Percentiles rank a stretch among this genome's conserved stretches.
Conservation (phyloP, 495 filamentous ascomycete genomes). For the Rhypophila decipiens region DNA sequence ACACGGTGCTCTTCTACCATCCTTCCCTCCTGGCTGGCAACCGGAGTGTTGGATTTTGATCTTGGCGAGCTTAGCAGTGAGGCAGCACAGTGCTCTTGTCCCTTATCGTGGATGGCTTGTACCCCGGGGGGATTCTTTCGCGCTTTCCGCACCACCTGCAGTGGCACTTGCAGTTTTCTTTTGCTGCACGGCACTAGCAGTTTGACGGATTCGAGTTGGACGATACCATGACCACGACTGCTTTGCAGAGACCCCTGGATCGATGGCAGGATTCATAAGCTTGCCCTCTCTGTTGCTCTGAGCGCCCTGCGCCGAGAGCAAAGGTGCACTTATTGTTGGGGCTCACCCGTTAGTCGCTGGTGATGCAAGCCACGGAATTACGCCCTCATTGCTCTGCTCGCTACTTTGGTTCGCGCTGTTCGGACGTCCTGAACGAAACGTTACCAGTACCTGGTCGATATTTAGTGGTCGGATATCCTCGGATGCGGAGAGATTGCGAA, state of each 20-base stretch:
- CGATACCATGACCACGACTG: too few relatives aligned
- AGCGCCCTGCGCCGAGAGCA: too few relatives aligned
- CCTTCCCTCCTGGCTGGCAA: constrained; percentile 25
- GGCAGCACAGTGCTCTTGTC: constrained; percentile 6
- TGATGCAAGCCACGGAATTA: constrained; percentile 8
- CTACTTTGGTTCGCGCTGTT: constrained; percentile 11
- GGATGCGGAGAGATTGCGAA: constrained; percentile 10
- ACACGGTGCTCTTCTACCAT: constrained; percentile 9
- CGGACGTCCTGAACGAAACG: neutral
- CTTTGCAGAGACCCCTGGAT: too few relatives aligned
- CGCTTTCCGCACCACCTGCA: neutral
- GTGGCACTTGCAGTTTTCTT: neutral
- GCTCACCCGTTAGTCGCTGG: constrained; percentile 24
- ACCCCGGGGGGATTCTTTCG: constrained; percentile 3
- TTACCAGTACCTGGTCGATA: neutral
- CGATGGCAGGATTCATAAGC: too few relatives aligned
- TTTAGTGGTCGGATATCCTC: constrained; percentile 13
- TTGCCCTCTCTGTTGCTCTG: too few relatives aligned
- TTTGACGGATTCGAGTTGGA: too few relatives aligned
- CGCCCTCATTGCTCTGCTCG: constrained; percentile 34
- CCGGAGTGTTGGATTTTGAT: constrained; percentile 15
- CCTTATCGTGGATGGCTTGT: constrained; percentile 4
- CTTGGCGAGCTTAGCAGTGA: constrained; percentile 29
- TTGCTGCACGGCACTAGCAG: too few relatives aligned
- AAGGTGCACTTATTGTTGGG: too few relatives aligned